phyloP scores from a whole-genome alignment of 352 stramenopile genomes.

The Thalassiosira mediterranea region DNA sequence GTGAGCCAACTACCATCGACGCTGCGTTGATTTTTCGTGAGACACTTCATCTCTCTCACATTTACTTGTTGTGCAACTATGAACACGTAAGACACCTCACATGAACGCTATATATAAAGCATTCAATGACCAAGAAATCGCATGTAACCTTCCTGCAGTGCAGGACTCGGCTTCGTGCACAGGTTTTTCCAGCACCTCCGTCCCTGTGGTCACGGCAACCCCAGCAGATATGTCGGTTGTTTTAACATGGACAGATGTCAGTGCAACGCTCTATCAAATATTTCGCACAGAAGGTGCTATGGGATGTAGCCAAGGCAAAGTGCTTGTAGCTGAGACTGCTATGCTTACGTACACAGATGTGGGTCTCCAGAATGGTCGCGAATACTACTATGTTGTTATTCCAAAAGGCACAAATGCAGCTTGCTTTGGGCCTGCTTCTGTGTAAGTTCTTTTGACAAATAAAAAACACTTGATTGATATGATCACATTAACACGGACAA shows the following conservation, averaged over 20 bases:
- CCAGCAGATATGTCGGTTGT: conserved; percentile 10
- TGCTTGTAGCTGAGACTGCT: conserved; percentile 12
- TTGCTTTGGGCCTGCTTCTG: conserved; percentile 23
- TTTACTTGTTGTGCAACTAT: background rate
- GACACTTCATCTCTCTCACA: background rate
- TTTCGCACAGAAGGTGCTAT: conserved; percentile 34
- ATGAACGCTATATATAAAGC: conserved; percentile 42
- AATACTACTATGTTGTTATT: conserved; percentile 44
- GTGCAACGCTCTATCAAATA: conserved; percentile 28
- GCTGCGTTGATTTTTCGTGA: background rate
- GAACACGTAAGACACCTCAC: conserved; percentile 9
- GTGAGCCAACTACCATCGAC: background rate
- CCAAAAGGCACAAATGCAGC: conserved; percentile 11
- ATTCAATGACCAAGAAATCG: conserved; percentile 39
- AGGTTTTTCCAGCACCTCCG: too few species aligned
- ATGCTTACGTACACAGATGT: conserved; percentile 1
- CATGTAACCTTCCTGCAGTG: conserved; percentile 10
- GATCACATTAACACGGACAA: too few species aligned
- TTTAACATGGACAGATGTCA: conserved; percentile 22
- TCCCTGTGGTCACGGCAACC: too few species aligned
- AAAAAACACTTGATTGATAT: too few species aligned
- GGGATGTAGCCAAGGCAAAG: conserved; percentile 28
- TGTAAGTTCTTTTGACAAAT: background rate
- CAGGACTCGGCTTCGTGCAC: conserved; percentile 23
- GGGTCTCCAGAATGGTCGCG: conserved; percentile 37